Conservation (phyloP, 345 rosid species). For the Viola odorata region DNA sequence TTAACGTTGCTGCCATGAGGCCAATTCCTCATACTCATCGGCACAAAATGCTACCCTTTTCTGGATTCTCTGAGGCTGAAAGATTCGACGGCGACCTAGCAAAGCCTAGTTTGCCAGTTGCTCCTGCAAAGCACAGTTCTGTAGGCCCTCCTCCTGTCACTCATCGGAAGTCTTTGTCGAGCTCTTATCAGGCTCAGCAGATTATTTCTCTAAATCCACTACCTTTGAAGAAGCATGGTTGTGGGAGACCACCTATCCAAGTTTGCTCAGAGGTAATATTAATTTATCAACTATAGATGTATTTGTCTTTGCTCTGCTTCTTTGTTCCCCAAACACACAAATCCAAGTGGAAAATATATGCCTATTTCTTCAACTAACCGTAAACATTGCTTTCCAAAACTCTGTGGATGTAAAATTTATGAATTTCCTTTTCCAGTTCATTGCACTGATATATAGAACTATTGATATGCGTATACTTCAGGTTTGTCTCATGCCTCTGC, state of each 20-base stretch:
- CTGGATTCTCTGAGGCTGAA: constrained; percentile 63
- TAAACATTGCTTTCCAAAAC: too few relatives aligned
- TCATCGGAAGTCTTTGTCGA: constrained; percentile 68
- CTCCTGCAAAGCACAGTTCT: constrained; percentile 55
- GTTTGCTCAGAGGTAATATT: constrained; percentile 80
- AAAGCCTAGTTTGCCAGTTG: constrained; percentile 55
- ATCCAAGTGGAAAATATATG: too few relatives aligned
- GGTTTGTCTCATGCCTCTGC: background rate
- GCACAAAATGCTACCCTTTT: constrained; percentile 76
- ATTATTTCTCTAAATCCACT: constrained; percentile 84
- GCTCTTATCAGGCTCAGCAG: constrained; percentile 87
- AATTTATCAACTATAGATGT: constrained; percentile 1
- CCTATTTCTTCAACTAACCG: too few relatives aligned
- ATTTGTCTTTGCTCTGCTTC: background rate
- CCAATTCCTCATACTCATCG: constrained; percentile 81
- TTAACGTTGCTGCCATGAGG: constrained; percentile 71
- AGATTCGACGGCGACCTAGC: constrained; percentile 68
- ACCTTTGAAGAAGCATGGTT: constrained; percentile 94
- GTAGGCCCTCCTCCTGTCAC: constrained; percentile 46
- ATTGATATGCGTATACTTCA: too few relatives aligned
- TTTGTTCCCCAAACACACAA: too few relatives aligned
- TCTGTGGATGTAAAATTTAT: too few relatives aligned
- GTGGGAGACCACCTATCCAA: constrained; percentile 93
- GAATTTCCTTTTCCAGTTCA: too few relatives aligned
- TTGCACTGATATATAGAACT: too few relatives aligned